phyloP scores from a whole-genome alignment of 148 eudicot genomes.

The Diospyros lotus region DNA sequence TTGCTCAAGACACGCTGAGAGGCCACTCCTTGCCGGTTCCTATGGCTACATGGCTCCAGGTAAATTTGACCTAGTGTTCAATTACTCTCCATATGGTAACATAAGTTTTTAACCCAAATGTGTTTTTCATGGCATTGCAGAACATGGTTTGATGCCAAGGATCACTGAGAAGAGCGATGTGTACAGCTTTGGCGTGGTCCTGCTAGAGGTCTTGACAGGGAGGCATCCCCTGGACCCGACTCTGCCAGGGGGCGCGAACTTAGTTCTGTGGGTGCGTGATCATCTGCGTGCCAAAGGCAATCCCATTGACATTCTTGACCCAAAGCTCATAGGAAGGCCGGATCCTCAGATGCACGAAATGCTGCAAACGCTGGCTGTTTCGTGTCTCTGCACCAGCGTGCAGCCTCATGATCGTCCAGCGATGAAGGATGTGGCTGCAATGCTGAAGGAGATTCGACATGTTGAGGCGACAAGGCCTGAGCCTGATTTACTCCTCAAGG shows the following conservation, averaged over 20 bases:
- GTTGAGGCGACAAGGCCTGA: conserved; percentile 48
- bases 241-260: conserved; percentile 70
- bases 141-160: conserved; percentile 71
- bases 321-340: conserved; percentile 78
- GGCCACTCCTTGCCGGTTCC: conserved; percentile 86
- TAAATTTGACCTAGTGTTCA: conserved; percentile 11
- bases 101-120: neutral
- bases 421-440: conserved; percentile 95
- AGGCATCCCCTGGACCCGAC: conserved; percentile 95
- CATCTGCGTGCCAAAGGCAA: conserved; percentile 67
- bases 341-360: conserved; percentile 90
- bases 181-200: conserved; percentile 89
- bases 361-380: conserved; percentile 85
- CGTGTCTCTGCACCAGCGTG: conserved; percentile 69
- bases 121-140: conserved; percentile 28
- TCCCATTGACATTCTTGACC: conserved; percentile 72
- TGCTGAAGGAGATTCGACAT: conserved; percentile 82
- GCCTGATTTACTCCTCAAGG: conserved; percentile 26
- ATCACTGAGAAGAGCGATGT: conserved; percentile 92
- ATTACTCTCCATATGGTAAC: neutral
- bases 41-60: conserved; percentile 99
- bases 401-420: conserved; percentile 76
- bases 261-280: conserved; percentile 88
- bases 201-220: conserved; percentile 88
- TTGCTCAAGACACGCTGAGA: conserved; percentile 39